Evolutionary conservation across 352 stramenopile species (phyloP).

Genomic region (Globisporangium okanoganense): DNA sequence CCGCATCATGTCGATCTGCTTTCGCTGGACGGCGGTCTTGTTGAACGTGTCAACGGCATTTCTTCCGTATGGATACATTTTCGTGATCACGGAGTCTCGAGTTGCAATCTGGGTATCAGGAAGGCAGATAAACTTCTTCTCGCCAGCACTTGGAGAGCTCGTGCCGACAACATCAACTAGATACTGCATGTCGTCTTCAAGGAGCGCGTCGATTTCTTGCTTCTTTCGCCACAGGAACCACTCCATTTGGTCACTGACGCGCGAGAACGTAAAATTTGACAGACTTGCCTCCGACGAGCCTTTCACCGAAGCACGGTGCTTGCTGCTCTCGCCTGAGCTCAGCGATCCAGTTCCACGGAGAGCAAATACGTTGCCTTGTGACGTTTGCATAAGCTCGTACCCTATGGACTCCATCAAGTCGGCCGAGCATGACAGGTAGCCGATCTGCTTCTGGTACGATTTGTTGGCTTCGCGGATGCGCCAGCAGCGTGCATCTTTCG

Average conservation of each 20-base stretch:
- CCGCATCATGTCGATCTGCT: conserved; percentile 50
- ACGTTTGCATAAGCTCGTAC: conserved; percentile 38
- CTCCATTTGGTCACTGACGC: conserved; percentile 57
- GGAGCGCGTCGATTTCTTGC: conserved; percentile 57
- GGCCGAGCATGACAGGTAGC: conserved; percentile 36
- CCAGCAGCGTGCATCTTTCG: conserved; percentile 66
- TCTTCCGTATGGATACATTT: conserved; percentile 62
- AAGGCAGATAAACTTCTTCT: background rate
- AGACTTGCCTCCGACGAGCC: conserved; percentile 26
- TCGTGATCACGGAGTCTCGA: conserved; percentile 15
- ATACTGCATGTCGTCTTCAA: conserved; percentile 63
- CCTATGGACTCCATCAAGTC: conserved; percentile 69
- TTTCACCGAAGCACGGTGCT: background rate
- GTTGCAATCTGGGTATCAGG: background rate
- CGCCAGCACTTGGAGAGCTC: background rate
- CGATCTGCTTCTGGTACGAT: conserved; percentile 57
- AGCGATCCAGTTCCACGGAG: conserved; percentile 41
- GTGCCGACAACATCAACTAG: conserved; percentile 31
- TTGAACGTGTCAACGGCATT: conserved; percentile 54
- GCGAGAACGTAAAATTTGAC: conserved; percentile 59
- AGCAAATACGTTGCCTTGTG: conserved; percentile 41
- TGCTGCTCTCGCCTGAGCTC: background rate
- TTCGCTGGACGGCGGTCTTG: conserved; percentile 33
- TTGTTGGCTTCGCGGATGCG: conserved; percentile 58
- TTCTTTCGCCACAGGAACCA: conserved; percentile 77